phyloP scores from a whole-genome alignment of 2,329 filamentous ascomycete species.

The Lasiodiplodia theobromae region DNA sequence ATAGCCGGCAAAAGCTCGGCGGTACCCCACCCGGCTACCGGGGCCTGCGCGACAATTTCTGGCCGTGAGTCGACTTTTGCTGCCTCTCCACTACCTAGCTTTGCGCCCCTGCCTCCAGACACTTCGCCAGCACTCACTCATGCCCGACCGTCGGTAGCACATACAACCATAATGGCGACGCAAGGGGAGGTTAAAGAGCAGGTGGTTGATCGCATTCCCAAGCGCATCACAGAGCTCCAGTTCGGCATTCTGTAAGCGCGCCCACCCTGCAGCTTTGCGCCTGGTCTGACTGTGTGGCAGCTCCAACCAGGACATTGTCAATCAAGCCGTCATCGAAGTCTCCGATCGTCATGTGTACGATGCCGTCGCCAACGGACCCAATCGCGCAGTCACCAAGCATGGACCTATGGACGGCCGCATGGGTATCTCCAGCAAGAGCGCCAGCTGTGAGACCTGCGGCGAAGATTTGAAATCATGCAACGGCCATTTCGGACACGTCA shows the following conservation, averaged over 20 bases:
- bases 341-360: conserved; percentile 96
- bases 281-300: conserved; percentile 52
- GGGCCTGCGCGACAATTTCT: conserved; percentile 21
- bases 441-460: conserved; percentile 81
- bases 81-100: not conserved
- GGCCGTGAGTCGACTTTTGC: conserved; percentile 23
- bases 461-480: conserved; percentile 84
- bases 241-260: conserved; percentile 81
- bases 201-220: conserved; percentile 86
- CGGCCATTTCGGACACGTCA: conserved; percentile 94
- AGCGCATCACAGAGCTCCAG: conserved; percentile 90
- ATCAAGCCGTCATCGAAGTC: conserved; percentile 92
- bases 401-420: conserved; percentile 88
- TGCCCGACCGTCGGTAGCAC: conserved; percentile 28
- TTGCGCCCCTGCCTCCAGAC: not conserved
- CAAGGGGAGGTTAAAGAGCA: conserved; percentile 72
- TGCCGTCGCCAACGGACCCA: conserved; percentile 66
- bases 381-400: conserved; percentile 75
- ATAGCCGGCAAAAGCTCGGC: conserved; percentile 21
- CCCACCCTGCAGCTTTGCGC: conserved; percentile 9
- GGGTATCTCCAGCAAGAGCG: conserved; percentile 86
- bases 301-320: conserved; percentile 92
- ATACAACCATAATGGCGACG: conserved; percentile 23
- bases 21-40: conserved; percentile 4
- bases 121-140: not conserved